Base-by-base conservation (phyloP, 1,284 basidiomycete genomes). In the Microbotryum silenes-acaulis region DNA sequence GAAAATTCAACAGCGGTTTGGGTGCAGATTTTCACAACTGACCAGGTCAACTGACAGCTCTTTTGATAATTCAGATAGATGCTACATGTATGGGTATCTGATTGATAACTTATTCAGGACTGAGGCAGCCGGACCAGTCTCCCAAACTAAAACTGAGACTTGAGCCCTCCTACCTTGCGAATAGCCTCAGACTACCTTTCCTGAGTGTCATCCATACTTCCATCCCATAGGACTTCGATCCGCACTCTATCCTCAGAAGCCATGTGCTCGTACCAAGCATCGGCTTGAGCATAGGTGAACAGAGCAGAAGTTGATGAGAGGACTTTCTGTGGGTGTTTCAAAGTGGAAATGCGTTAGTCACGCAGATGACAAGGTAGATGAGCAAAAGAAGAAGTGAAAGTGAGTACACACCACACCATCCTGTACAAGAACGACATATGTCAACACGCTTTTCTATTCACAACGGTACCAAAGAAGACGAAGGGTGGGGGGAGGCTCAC, bases 201-300 rank as follows among this genome's bases (percentile, higher is more conserved):
- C 37, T 42, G 14, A 16, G 37, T 42, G 37, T 6, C 37, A 42
- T 42, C 37, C 37, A 42, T 42, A 16, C 37, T 16, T 14, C 59
- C 59, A n/a, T 60, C 54, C 59, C 59, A 60, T 9, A 51, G 49
- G 6, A 60, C 50, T 37, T 60, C 54, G 3, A 60, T 44, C 16
- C 48, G 48, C 14, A 60, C 59, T 12, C 59, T 54, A 1, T 56
- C 49, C 9, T 56, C 42, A 7, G 52, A 55, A 27, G 54, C 6
- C 60, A 58, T 47, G 31, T 60, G 60, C 54, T 68, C 67, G 46
- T 68, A 64, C 67, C 67, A 68, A 7, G 56, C 59, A 44, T 66
- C 67, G 16, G 62, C 64, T 31, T 58, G 55, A 4, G 62, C 49
- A 25, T 59, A 68, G 10, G 64, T 68, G 27, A 68, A 54, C 21